Percentiles rank a stretch among this genome's conserved stretches.
These are phyloP conservation scores for Trametes versicolor DNA, from an alignment of 1,284 basidiomycete genomes.

Conservation along the genomic window DNA sequence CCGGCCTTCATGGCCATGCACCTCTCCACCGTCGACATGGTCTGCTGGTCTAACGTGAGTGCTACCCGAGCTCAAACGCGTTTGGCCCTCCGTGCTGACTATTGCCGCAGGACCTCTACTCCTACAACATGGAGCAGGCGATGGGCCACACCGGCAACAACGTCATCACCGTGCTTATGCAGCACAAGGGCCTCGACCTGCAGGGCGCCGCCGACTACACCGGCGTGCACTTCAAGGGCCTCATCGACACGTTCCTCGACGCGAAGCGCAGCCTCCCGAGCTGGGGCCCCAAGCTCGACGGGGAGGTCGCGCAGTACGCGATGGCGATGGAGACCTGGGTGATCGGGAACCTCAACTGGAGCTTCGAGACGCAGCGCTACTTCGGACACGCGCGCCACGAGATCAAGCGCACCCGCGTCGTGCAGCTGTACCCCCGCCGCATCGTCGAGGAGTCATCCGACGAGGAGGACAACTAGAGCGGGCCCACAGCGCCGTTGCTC, in stretches of 20 bases:
- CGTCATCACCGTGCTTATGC: slow-evolving; percentile 73
- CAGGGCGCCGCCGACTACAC: slow-evolving; percentile 70
- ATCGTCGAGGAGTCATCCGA: slow-evolving; percentile 36
- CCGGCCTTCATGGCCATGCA: slow-evolving; percentile 62
- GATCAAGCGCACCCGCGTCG: slow-evolving; percentile 43
- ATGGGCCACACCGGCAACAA: slow-evolving; percentile 75
- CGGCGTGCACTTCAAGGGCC: slow-evolving; percentile 59
- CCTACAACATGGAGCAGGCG: slow-evolving; percentile 78
- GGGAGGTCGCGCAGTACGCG: slow-evolving; percentile 54
- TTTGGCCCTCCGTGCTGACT: neutral
- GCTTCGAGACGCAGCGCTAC: slow-evolving; percentile 51
- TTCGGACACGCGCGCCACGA: slow-evolving; percentile 43
- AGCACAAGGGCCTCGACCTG: slow-evolving; percentile 57
- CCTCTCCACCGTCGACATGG: slow-evolving; percentile 69
- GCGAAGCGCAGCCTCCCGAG: slow-evolving; percentile 58
- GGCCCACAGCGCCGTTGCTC: neutral
- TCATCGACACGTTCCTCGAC: slow-evolving; percentile 59
- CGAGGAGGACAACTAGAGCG: slow-evolving; percentile 49
- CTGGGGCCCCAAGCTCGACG: slow-evolving; percentile 58
- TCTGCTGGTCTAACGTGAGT: slow-evolving; percentile 76
- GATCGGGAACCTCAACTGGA: slow-evolving; percentile 51
- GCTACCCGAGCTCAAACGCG: neutral
- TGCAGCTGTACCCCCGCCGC: slow-evolving; percentile 40
- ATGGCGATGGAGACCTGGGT: slow-evolving; percentile 51
- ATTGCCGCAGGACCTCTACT: slow-evolving; percentile 67